Evolutionary conservation across 1,284 basidiomycete species (phyloP).

Genomic region (Tilletia setariae): DNA sequence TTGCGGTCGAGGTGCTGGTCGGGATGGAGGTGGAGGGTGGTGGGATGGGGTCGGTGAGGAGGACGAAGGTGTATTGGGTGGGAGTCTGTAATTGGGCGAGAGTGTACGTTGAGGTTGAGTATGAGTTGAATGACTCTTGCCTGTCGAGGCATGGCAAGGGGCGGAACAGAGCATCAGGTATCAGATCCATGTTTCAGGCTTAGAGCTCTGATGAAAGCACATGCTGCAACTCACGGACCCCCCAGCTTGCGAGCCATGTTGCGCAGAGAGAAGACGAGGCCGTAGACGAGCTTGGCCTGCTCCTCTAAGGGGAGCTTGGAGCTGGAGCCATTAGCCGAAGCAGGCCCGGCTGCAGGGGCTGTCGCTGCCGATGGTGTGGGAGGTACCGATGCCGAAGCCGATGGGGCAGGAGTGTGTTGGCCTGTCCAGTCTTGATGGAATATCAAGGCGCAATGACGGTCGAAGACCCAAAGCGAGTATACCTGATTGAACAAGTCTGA

Average conservation of each 20-base stretch:
- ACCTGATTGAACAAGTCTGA: slow-evolving; percentile 60
- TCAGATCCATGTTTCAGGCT: neutral
- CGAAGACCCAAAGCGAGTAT: slow-evolving; percentile 52
- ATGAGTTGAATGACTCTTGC: slow-evolving; percentile 84
- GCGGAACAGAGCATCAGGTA: neutral
- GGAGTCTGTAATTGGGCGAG: slow-evolving; percentile 87
- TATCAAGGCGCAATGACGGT: slow-evolving; percentile 47
- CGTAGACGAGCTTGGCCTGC: slow-evolving; percentile 95
- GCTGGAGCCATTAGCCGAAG: neutral
- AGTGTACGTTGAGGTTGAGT: slow-evolving; percentile 86
- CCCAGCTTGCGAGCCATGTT: slow-evolving; percentile 90
- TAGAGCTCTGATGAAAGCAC: neutral
- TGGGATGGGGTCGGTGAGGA: slow-evolving; percentile 81
- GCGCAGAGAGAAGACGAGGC: slow-evolving; percentile 82
- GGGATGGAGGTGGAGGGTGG: slow-evolving; percentile 27
- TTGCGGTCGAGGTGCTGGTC: neutral
- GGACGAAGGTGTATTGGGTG: slow-evolving; percentile 90
- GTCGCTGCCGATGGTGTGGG: neutral
- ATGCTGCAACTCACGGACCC: slow-evolving; percentile 30
- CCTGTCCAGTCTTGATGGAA: slow-evolving; percentile 53
- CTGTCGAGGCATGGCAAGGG: slow-evolving; percentile 56
- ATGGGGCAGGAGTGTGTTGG: slow-evolving; percentile 23
- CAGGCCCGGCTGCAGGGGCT: neutral
- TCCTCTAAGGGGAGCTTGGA: slow-evolving; percentile 74
- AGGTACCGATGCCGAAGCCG: neutral